phyloP scores from a whole-genome alignment of 192 early-diverging fungal species.

The Backusella morwellensis region DNA sequence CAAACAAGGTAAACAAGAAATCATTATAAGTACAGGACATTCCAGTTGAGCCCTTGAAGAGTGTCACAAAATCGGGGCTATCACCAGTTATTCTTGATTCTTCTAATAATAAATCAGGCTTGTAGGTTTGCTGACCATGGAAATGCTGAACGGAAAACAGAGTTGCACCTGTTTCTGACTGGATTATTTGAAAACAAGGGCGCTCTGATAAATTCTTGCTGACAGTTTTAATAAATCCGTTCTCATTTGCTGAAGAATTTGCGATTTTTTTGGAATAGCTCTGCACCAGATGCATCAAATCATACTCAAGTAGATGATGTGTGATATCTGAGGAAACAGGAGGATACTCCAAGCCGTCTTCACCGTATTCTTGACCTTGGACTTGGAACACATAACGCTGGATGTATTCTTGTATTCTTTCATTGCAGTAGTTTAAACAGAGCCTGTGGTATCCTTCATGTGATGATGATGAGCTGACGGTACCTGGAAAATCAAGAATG shows the following conservation, averaged over 20 bases:
- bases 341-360: slow-evolving; percentile 60
- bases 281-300: slow-evolving; percentile 67
- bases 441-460: slow-evolving; percentile 60
- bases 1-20: slow-evolving; percentile 75
- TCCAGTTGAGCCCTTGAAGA: slow-evolving; percentile 67
- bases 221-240: slow-evolving; percentile 50
- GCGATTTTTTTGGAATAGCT: slow-evolving; percentile 29
- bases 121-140: slow-evolving; percentile 63
- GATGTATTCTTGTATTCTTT: slow-evolving; percentile 79
- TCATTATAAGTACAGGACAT: slow-evolving; percentile 59
- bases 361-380: slow-evolving; percentile 53
- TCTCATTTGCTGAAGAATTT: slow-evolving; percentile 41
- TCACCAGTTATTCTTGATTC: slow-evolving; percentile 74
- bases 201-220: slow-evolving; percentile 50
- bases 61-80: slow-evolving; percentile 78
- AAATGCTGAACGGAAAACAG: slow-evolving; percentile 84
- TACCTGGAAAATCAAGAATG: slow-evolving; percentile 65
- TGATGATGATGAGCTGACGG: slow-evolving; percentile 55
- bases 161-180: slow-evolving; percentile 34
- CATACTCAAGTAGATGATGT: slow-evolving; percentile 68
- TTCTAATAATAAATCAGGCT: slow-evolving; percentile 63
- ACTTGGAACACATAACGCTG: slow-evolving; percentile 70
- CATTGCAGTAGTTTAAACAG: slow-evolving; percentile 64
- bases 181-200: slow-evolving; percentile 32
- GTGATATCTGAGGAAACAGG: slow-evolving; percentile 44